Base-by-base conservation (phyloP, 768 basidiomycete genomes). In the Tremella mesenterica region DNA sequence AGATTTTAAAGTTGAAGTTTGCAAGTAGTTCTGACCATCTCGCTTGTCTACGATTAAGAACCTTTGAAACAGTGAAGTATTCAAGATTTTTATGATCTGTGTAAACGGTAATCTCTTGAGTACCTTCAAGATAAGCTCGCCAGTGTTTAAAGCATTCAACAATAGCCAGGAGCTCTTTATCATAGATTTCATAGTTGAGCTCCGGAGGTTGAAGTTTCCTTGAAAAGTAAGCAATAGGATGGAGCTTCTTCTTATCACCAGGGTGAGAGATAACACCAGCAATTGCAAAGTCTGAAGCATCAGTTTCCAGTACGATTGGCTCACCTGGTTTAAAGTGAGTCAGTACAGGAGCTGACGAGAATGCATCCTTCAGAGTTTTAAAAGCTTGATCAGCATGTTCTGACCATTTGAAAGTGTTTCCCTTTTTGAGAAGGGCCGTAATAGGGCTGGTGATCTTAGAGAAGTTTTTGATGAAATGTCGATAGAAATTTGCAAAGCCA, bases 11-110 rank as follows among this genome's bases (percentile, higher is more conserved):
- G 29, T 25, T n/a, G n/a, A n/a, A n/a, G n/a, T n/a, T n/a, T n/a
- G n/a, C n/a, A n/a, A n/a, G n/a, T n/a, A n/a, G n/a, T n/a, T 52
- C 31, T 3, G 73, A 64, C 79, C 79, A 81, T 5, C 73, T 52
- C 0, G 75, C 77, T 65, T 80, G 78, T 4, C 75, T 45, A 4
- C 71, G 59, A 54, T 75, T 79, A 0, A 80, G 64, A 10, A 75
- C 67, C 44, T 49, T 49, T 12, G 38, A 38, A 4, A 38, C 41
- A 3, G 38, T 36, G 25, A 46, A 66, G 54, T 0, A 72, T 70
- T n/a, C n/a, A n/a, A n/a, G n/a, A n/a, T n/a, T n/a, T n/a, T n/a
- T n/a, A n/a, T n/a, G n/a, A n/a, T n/a, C n/a, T n/a, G n/a, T n/a
- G n/a, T n/a, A n/a, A n/a, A n/a, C n/a, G n/a, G n/a, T n/a, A n/a